Evolutionary conservation across 257 asterid species (phyloP), one percentile per base, ranked within the genome.

Genomic region (Euphrasia confusa): DNA sequence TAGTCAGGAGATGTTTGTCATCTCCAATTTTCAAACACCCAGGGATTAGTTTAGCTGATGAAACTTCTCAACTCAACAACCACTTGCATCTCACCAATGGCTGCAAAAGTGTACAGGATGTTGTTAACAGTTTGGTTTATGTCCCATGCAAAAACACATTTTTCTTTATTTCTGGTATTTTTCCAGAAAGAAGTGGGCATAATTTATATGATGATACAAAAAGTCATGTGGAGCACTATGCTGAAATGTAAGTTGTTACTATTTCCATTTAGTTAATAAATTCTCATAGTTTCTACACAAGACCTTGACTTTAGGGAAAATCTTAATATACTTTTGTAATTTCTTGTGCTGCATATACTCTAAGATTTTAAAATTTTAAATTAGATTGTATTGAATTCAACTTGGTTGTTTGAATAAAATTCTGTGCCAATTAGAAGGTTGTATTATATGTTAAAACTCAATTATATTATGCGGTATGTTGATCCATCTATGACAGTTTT

Each of bases 11-110:
- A 75, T 89, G 93, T 74, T 80, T 93, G 79, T 83, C 89, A 45
- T 93, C 99, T 60, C 89, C 95, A 48, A 78, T 82, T 70, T 93
- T 93, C 77, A 63, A 72, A 68, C 74, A 67, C 57, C 76, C 84
- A 30, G 65, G 60, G 21, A 48, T 61, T 76, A 56, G 64, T 72
- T 64, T 49, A 61, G 75, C 40, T 26, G 75, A 61, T 59, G 81
- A 69, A 57, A 49, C 67, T 66, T 69, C 79, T 78, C 83, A 71
- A 63, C 60, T 24, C 26, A 63, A 74, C 33, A 56, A 61, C 54
- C 66, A 63, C 62, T 73, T 93, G 74, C 85, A 80, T 74, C 99
- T 93, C 70, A 87, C 87, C 63, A 81, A 85, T 77, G 97, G 94
- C 70, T 65, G 70, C 62, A 73, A 71, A 72, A 83, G 80, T 49